These are phyloP conservation scores for Gymnopilus dilepis DNA, from an alignment of 768 basidiomycete species.

Conservation along the genomic window DNA sequence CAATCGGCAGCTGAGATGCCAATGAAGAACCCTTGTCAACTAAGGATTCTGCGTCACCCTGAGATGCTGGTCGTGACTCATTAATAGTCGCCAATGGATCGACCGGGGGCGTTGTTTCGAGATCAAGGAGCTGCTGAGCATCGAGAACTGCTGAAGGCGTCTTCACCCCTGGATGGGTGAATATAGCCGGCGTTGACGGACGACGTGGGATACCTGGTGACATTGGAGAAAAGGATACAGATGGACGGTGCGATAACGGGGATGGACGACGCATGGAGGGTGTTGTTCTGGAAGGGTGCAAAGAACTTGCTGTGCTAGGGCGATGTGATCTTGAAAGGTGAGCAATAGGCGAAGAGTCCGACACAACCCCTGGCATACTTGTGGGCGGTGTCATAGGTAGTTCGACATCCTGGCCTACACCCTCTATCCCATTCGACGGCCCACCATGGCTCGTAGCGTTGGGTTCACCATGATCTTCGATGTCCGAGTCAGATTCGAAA, in stretches of 20 bases:
- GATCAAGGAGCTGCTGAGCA: slow-evolving; percentile 64
- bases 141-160: slow-evolving; percentile 78
- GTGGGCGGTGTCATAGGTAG: not conserved
- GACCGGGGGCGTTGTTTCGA: slow-evolving; percentile 29
- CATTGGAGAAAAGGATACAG: slow-evolving; percentile 39
- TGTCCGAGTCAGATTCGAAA: slow-evolving; percentile 63
- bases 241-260: slow-evolving; percentile 34
- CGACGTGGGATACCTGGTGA: slow-evolving; percentile 54
- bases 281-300: slow-evolving; percentile 33
- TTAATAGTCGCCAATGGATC: slow-evolving; percentile 57
- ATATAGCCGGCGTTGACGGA: slow-evolving; percentile 75
- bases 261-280: slow-evolving; percentile 38
- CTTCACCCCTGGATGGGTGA: slow-evolving; percentile 82
- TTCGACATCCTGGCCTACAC: not conserved
- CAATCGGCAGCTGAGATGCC: slow-evolving; percentile 74
- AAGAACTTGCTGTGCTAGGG: slow-evolving; percentile 34
- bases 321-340: slow-evolving; percentile 34
- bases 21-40: slow-evolving; percentile 67
- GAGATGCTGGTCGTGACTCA: slow-evolving; percentile 49
- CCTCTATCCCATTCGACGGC: not conserved
- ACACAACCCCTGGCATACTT: slow-evolving; percentile 7
- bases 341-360: slow-evolving; percentile 27
- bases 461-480: slow-evolving; percentile 37
- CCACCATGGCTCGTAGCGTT: slow-evolving; percentile 17
- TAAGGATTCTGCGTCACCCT: slow-evolving; percentile 43